These are phyloP conservation scores for Elaeagnus macrophylla DNA, from an alignment of 306 rosid species.

Conservation along the genomic window DNA sequence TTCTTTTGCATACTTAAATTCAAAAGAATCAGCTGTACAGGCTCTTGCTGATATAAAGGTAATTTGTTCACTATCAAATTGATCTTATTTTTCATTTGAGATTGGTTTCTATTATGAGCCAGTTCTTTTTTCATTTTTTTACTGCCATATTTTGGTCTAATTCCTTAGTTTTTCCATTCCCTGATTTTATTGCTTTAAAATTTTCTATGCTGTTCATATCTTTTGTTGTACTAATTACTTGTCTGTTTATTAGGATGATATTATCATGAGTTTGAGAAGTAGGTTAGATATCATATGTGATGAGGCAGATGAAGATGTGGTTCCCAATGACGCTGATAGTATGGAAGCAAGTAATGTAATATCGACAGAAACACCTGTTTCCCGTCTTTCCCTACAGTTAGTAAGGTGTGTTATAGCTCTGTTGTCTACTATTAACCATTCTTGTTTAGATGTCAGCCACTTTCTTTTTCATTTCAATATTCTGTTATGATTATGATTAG, in stretches of 20 bases:
- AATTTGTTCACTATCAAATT: not conserved
- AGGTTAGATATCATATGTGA: constrained; percentile 85
- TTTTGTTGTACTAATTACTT: constrained; percentile 4
- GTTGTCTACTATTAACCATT: not conserved
- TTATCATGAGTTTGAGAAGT: constrained; percentile 70
- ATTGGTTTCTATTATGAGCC: not conserved
- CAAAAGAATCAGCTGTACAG: constrained; percentile 68
- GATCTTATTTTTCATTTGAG: not conserved
- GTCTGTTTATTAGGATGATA: constrained; percentile 55
- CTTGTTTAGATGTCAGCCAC: too few relatives aligned
- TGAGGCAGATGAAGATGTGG: constrained; percentile 53
- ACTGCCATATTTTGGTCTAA: not conserved
- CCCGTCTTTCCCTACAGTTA: constrained; percentile 38
- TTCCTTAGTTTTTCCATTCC: not conserved
- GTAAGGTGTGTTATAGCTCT: constrained; percentile 35
- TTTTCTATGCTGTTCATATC: not conserved
- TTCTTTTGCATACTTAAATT: constrained; percentile 72
- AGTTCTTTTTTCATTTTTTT: not conserved
- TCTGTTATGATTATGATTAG: too few relatives aligned
- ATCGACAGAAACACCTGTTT: constrained; percentile 42
- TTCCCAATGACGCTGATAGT: constrained; percentile 25
- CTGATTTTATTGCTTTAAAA: not conserved
- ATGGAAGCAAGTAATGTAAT: constrained; percentile 29
- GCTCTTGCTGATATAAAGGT: constrained; percentile 78
- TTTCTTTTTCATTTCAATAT: too few relatives aligned